Evolutionary conservation across 108 stramenopile species (phyloP), one percentile per base, ranked within the genome.

Genomic region (Schizochytrium sp.): DNA sequence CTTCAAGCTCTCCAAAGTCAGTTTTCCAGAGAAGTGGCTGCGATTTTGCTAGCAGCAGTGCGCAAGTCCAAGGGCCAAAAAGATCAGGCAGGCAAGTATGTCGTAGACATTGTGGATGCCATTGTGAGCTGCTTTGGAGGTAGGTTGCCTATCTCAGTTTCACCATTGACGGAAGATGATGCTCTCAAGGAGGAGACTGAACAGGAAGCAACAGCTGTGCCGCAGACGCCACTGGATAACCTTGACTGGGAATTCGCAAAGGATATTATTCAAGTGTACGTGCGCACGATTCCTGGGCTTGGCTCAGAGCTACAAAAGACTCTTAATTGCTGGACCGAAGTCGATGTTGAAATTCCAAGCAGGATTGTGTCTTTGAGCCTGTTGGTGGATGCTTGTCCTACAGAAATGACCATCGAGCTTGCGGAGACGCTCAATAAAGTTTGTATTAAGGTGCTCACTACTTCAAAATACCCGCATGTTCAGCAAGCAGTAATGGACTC

Each of bases 401-500:
- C 28, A 28, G 28, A 28, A 28, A 28, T 28, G 28, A 28, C 28
- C 28, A 28, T 28, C 28, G 28, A 28, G 28, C 28, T 28, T 28
- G 28, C 28, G 28, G 28, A 28, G 28, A 28, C 28, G 28, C 28
- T 28, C 28, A 28, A 28, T 28, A 28, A 28, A 28, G 28, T 28
- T 28, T 28, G 28, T 28, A 38, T 69, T 38, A 44, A 69, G 40
- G 64, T 44, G 44, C 12, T 5, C 8, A 69, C 64, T 44, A 8
- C 28, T 44, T 38, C 40, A 3, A 7, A 10, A 8, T 44, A 15
- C 5, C 64, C 64, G 44, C 42, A 12, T 38, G 64, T 69, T 44
- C 64, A 69, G 28, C 64, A 69, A 69, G 64, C 64, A 38, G 64
- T 69, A 38, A 8, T 69, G 12, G 64, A 69, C 44, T 38, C 64